Base-by-base conservation (phyloP, 176 grass and related monocot genomes). In the Olyra latifolia region DNA sequence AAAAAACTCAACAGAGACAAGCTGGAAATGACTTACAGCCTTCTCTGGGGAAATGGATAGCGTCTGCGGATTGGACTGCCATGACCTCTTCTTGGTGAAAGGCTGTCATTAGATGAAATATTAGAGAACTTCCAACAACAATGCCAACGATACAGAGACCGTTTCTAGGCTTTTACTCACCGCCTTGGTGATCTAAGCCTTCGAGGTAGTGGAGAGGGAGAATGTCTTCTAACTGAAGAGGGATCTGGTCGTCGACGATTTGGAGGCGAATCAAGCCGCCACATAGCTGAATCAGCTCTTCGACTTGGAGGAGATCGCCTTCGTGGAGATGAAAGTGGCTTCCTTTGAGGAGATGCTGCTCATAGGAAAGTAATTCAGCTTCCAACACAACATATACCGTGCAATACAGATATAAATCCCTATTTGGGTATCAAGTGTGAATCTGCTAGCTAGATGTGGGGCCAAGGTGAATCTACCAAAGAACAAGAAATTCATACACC, bases 51-150 rank as follows among this genome's bases (percentile, higher is more conserved):
- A 35, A 82, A 25, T 66, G 94, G 91, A 19, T 91, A 89, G 44
- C 82, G 88, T 39, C 88, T 91, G 35, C 83, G 83, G 88, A 43
- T 29, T 84, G 91, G 94, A 54, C 88, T 90, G 19, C 83, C 86
- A 74, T 77, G 87, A 29, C 86, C 83, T 66, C 94, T 91, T 85
- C 91, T 91, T 47, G 91, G 91, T 83, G 88, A 97, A 76, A 82
- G 66, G 22, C 94, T 97, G 74, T 66, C 47, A 46, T 23, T 16
- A 72, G 29, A 77, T 5, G 28, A 47, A 63, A 63, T 46, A 48
- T 62, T 62, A 77, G 57, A 88, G 44, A 28, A 77, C 15, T 76
- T 66, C 50, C 8, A 70, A 3, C 28, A 9, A 85, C 2, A 79
- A 11, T 25, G 5, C 4, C 5, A 10, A 45, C 27, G 7, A 38